phyloP scores from a whole-genome alignment of 345 rosid species.

The Corchorus olitorius region DNA sequence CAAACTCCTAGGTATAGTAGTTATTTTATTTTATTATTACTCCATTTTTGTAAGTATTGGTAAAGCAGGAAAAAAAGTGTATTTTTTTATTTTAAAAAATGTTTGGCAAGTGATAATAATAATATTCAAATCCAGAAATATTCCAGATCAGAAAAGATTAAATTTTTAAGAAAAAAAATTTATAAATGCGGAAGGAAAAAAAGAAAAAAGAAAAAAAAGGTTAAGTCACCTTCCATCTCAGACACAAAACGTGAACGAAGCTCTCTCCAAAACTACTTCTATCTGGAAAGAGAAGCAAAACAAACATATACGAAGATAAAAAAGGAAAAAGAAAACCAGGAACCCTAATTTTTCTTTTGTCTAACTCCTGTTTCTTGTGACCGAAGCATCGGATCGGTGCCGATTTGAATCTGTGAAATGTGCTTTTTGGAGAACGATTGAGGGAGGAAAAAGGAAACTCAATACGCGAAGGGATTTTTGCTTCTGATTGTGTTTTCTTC shows the following conservation, averaged over 20 bases:
- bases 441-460: constrained; percentile 18
- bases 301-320: not conserved
- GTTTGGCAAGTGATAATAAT: too few species aligned
- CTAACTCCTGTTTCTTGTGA: constrained; percentile 28
- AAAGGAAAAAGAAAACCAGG: constrained; percentile 5
- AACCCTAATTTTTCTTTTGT: constrained; percentile 43
- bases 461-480: not conserved
- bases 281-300: constrained; percentile 14
- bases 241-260: constrained; percentile 40
- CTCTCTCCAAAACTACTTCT: constrained; percentile 18
- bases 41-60: too few species aligned
- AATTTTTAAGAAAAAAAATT: constrained; percentile 9
- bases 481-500: not conserved
- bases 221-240: constrained; percentile 6
- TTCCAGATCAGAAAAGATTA: not conserved
- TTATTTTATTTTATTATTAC: too few species aligned
- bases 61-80: too few species aligned
- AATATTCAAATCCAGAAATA: not conserved
- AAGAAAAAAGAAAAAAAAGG: not conserved
- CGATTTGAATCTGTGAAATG: constrained; percentile 31
- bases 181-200: not conserved
- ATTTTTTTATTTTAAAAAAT: too few species aligned
- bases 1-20: not conserved
- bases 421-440: constrained; percentile 44
- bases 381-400: constrained; percentile 35